phyloP scores from a whole-genome alignment of 2,329 filamentous ascomycete genomes.

The Purpureocillium takamizusanense region DNA sequence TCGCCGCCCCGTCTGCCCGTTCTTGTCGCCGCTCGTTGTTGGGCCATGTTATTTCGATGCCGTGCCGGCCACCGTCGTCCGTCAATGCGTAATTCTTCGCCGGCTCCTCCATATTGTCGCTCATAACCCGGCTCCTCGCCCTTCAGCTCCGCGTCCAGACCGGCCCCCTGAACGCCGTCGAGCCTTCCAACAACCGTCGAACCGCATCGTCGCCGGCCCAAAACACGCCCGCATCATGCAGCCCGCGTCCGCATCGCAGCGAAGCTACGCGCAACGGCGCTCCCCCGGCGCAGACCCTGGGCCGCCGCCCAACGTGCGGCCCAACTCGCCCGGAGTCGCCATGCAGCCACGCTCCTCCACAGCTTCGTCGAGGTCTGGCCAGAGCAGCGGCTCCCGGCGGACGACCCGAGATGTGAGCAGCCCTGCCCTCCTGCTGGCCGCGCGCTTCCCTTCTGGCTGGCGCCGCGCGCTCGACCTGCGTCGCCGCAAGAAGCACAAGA shows the following conservation, averaged over 20 bases:
- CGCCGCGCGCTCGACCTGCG: neutral
- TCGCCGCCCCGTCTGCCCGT: neutral
- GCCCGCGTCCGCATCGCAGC: slow-evolving; percentile 35
- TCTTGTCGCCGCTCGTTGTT: slow-evolving; percentile 10
- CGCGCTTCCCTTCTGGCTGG: slow-evolving; percentile 1
- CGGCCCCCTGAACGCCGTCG: too few relatives aligned
- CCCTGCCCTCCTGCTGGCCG: slow-evolving; percentile 1
- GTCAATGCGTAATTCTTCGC: slow-evolving; percentile 1
- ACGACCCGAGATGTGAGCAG: slow-evolving; percentile 24
- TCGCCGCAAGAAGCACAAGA: neutral
- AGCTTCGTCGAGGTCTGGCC: slow-evolving; percentile 56
- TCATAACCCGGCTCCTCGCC: too few relatives aligned
- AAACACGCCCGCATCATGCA: slow-evolving; percentile 31
- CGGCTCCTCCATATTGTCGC: too few relatives aligned
- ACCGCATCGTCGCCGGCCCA: too few relatives aligned
- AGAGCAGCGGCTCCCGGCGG: slow-evolving; percentile 20
- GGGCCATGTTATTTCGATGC: slow-evolving; percentile 10
- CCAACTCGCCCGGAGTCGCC: slow-evolving; percentile 53
- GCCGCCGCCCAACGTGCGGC: slow-evolving; percentile 46
- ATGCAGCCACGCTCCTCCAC: slow-evolving; percentile 56
- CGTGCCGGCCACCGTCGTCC: slow-evolving; percentile 1
- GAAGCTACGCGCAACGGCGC: slow-evolving; percentile 45
- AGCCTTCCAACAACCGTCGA: too few relatives aligned
- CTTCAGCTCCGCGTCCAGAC: too few relatives aligned
- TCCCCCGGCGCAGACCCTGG: slow-evolving; percentile 55